Base-by-base conservation (phyloP, 2,329 filamentous ascomycete species). In the Neopestalotiopsis rosae region DNA sequence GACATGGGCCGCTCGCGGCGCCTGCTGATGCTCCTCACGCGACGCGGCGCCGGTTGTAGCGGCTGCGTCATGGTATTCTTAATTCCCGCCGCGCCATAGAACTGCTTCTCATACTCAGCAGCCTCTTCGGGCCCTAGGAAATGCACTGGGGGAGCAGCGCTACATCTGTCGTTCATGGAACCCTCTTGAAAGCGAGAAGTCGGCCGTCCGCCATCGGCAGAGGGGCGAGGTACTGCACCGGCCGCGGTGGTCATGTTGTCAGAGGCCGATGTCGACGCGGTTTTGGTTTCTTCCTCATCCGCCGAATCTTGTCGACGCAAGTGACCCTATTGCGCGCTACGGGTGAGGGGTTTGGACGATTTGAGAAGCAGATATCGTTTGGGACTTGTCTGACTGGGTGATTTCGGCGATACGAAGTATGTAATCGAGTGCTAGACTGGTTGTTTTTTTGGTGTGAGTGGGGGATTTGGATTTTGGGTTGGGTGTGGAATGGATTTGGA, bases 121-220 rank as follows among this genome's bases (percentile, higher is more conserved):
- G 78, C 71, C 68, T 78, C 71, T 14, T 77, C 73, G 4, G 76
- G 75, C 9, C 71, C 89, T 57, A 92, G 84, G 78, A 92, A 94
- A 56, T 89, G 86, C 59, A 87, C 85, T 0, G 93, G 93, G 34
- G 94, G 94, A 69, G 86, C 88, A 69, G 89, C 87, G 76, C 92
- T 95, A 40, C 88, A 85, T 72, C 92, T 90, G 79, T 97, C 93
- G 76, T 91, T 94, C 93, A 97, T 95, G 75, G 92, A 95, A 56
- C 92, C 94, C 81, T 97, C 94, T 49, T 91, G 75, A 87, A 97
- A 84, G 81, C 89, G 78, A 40, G 76, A 78, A 20, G 61, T 32
- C n/a, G 63, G 69, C 49, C 69, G 62, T 7, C 38, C 40, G 14
- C 58, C 40, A 30, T 67, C 66, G 9, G 74, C 81, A 70, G 81